phyloP scores from a whole-genome alignment of 495 filamentous ascomycete species.

The Schizothecium vesticola region DNA sequence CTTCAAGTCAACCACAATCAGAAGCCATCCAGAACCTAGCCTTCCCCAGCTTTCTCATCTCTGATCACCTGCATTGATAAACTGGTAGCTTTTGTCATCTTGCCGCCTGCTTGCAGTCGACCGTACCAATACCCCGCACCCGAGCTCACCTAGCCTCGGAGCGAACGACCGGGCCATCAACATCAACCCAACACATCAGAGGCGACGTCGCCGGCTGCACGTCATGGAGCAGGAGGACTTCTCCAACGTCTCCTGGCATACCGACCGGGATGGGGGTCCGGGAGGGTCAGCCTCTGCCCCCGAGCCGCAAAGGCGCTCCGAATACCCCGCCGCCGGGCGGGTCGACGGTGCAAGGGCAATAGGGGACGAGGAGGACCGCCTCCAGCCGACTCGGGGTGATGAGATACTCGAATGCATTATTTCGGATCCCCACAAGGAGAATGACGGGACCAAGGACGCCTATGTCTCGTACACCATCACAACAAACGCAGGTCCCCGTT shows the following conservation, averaged over 20 bases:
- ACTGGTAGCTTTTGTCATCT: background rate
- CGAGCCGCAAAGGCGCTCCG: constrained; percentile 11
- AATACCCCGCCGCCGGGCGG: constrained; percentile 17
- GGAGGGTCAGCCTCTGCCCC: constrained; percentile 15
- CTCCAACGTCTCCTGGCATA: constrained; percentile 47
- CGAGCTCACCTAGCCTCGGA: background rate
- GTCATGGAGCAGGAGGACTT: constrained; percentile 48
- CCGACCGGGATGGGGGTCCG: constrained; percentile 25
- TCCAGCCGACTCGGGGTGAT: constrained; percentile 63
- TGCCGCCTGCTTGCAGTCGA: background rate
- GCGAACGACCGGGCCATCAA: background rate
- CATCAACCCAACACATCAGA: background rate
- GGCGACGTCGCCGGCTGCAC: constrained; percentile 29
- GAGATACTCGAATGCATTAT: constrained; percentile 82
- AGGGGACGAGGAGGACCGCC: constrained; percentile 23
- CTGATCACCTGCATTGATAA: background rate
- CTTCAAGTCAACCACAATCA: background rate
- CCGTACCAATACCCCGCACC: background rate
- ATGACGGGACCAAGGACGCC: constrained; percentile 94
- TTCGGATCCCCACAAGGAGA: constrained; percentile 78
- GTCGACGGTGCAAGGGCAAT: constrained; percentile 20
- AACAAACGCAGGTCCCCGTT: constrained; percentile 61
- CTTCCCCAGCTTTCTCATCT: background rate
- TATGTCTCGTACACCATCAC: constrained; percentile 94
- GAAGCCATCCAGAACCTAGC: background rate